Evolutionary conservation across 1,284 basidiomycete species (phyloP).

Genomic region (Vanrija humicola): DNA sequence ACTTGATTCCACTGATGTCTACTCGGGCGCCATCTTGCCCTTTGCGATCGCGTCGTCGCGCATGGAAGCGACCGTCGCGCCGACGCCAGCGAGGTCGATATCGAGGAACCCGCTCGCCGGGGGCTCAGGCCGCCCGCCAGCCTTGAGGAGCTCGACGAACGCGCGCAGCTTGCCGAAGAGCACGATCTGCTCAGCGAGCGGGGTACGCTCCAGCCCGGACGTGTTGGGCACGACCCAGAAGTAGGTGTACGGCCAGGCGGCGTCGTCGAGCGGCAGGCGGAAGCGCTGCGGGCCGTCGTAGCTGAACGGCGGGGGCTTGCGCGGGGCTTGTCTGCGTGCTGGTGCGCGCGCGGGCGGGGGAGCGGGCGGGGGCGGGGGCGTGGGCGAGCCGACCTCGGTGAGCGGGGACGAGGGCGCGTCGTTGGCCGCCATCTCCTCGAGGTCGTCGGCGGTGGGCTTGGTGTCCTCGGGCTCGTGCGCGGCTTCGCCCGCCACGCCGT

Average conservation of each 20-base stretch:
- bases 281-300: conserved; percentile 5
- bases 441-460: too few relatives aligned
- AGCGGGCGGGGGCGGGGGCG: too few relatives aligned
- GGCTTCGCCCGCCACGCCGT: too few relatives aligned
- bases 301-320: not conserved
- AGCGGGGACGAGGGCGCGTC: too few relatives aligned
- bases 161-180: conserved; percentile 8
- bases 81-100: conserved; percentile 14
- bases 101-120: conserved; percentile 4
- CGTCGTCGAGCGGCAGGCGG: not conserved
- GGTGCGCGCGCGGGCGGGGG: too few relatives aligned
- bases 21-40: too few relatives aligned
- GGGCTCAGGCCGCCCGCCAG: not conserved
- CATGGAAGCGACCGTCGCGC: conserved; percentile 11
- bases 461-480: too few relatives aligned
- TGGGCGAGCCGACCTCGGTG: too few relatives aligned
- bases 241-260: conserved; percentile 27
- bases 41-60: not conserved
- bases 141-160: conserved; percentile 6
- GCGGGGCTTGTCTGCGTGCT: not conserved
- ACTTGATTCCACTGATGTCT: too few relatives aligned
- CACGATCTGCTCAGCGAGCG: conserved; percentile 9
- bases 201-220: conserved; percentile 45
- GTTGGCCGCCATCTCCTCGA: too few relatives aligned
- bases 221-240: conserved; percentile 50